Conservation (phyloP, 208 protist species). For the Leishmania amazonensis region DNA sequence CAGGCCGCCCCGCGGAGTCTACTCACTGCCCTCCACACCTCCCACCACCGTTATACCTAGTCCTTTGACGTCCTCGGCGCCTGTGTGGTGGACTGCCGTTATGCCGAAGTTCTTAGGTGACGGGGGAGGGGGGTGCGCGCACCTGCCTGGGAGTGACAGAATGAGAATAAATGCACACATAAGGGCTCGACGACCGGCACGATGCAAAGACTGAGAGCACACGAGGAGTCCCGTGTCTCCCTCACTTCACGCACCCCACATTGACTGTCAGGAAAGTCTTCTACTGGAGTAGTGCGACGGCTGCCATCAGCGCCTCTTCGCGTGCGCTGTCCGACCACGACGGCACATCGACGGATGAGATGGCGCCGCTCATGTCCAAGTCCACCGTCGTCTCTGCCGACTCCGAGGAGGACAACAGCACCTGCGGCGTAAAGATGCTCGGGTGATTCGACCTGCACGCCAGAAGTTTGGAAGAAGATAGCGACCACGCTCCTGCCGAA, state of each 20-base stretch:
- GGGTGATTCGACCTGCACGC: not conserved
- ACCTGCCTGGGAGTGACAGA: not conserved
- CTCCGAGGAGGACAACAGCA: constrained; percentile 10
- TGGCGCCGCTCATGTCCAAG: not conserved
- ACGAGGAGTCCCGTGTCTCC: not conserved
- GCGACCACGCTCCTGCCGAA: not conserved
- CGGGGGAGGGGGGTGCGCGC: not conserved
- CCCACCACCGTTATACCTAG: not conserved
- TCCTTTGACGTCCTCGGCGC: not conserved
- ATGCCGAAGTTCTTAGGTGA: not conserved
- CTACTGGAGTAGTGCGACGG: constrained; percentile 6
- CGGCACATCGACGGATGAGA: not conserved
- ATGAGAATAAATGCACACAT: not conserved
- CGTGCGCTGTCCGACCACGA: not conserved
- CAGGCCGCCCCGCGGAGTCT: not conserved
- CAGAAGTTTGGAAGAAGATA: not conserved
- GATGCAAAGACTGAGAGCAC: not conserved
- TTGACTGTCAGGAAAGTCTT: not conserved
- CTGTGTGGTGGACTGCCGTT: not conserved
- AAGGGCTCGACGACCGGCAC: not conserved
- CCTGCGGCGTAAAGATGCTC: not conserved
- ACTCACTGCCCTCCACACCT: not conserved
- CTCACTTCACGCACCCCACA: not conserved
- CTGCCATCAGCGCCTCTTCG: constrained; percentile 11
- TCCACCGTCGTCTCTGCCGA: constrained; percentile 4